phyloP scores from a whole-genome alignment of 441 rosid species.

The Breynia disticha region DNA sequence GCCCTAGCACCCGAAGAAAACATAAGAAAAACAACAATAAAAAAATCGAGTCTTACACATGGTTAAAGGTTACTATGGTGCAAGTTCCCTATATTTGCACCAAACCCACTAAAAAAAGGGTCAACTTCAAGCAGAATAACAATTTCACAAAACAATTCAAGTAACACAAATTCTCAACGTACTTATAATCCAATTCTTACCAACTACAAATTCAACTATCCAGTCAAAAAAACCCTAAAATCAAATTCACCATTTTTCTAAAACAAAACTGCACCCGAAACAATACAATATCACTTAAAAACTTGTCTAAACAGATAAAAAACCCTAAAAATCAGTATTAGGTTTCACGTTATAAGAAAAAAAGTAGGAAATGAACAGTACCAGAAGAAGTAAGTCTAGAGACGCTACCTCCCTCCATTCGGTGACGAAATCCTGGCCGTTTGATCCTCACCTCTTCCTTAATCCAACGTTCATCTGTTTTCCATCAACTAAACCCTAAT shows the following conservation, averaged over 20 bases:
- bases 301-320: conserved; percentile 9
- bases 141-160: too few relatives aligned
- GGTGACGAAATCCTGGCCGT: conserved; percentile 63
- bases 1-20: too few relatives aligned
- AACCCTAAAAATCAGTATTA: neutral
- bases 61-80: too few relatives aligned
- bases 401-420: conserved; percentile 99
- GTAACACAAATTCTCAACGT: too few relatives aligned
- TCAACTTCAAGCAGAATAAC: too few relatives aligned
- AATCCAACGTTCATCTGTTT: conserved; percentile 57
- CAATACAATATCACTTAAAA: neutral
- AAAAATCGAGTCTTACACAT: too few relatives aligned
- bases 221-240: conserved; percentile 10
- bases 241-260: conserved; percentile 14
- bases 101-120: too few relatives aligned
- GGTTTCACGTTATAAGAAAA: neutral
- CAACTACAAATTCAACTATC: conserved; percentile 3
- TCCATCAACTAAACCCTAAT: conserved; percentile 12
- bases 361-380: conserved; percentile 72
- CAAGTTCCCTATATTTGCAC: too few relatives aligned
- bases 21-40: too few relatives aligned
- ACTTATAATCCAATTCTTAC: conserved; percentile 1
- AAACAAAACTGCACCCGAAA: too few relatives aligned
- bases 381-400: conserved; percentile 86
- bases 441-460: conserved; percentile 52